Evolutionary conservation across 1,139 yeast genomes (phyloP).

Genomic region (Arxiozyma slooffiae): DNA sequence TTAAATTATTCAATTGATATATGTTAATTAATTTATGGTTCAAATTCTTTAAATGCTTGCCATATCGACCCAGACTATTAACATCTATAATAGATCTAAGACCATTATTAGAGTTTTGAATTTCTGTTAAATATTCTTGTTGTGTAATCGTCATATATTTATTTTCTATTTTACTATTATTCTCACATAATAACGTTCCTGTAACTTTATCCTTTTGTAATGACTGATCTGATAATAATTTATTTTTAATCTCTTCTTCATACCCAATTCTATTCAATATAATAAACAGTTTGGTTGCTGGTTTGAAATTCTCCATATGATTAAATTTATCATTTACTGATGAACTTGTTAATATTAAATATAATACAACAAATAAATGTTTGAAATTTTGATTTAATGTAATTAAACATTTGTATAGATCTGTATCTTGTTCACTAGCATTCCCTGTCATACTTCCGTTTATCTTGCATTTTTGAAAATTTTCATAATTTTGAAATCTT

Average conservation of each 20-base stretch:
- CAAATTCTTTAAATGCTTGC: neutral
- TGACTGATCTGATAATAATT: neutral
- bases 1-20: neutral
- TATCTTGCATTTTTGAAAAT: neutral
- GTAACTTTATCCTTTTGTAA: neutral
- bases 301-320: neutral
- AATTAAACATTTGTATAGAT: neutral
- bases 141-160: neutral
- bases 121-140: neutral
- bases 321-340: neutral
- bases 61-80: neutral
- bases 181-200: conserved; percentile 1
- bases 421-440: neutral
- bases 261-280: neutral
- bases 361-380: neutral
- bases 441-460: neutral
- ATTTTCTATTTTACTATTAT: neutral
- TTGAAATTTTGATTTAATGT: neutral
- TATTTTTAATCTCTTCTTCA: neutral
- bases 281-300: neutral
- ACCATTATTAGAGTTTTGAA: neutral
- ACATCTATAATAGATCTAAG: neutral
- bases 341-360: neutral
- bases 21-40: neutral
- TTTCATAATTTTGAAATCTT: conserved; percentile 1